A percentile compares a stretch with the other conserved stretches of the same genome.
Conservation (phyloP, 257 asterid genomes). For the Fraxinus pennsylvanica region DNA sequence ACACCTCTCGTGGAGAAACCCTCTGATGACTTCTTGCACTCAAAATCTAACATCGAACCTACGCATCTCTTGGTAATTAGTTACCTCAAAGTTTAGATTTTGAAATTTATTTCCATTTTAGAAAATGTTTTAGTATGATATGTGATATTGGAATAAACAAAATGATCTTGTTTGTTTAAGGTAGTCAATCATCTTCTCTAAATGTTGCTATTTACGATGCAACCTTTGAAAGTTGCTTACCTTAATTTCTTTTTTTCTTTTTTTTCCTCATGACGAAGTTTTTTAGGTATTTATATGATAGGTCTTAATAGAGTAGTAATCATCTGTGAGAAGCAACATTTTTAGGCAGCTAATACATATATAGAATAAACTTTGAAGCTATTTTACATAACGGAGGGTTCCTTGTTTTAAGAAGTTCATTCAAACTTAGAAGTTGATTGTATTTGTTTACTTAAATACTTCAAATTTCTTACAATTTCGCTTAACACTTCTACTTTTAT, state of each 20-base stretch:
- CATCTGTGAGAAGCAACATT: not conserved
- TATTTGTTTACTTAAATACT: not conserved
- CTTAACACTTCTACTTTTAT: not conserved
- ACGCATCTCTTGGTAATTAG: not conserved
- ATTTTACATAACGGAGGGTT: not conserved
- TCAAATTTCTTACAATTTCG: not conserved
- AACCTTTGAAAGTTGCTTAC: not conserved
- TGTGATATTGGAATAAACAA: not conserved
- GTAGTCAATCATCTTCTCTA: not conserved
- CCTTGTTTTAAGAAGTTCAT: not conserved
- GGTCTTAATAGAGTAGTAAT: not conserved
- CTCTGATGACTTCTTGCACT: not conserved
- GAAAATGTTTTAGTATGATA: too few species aligned
- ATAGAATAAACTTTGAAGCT: not conserved
- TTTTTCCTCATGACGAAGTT: too few species aligned
- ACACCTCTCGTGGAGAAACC: not conserved
- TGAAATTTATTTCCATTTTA: too few species aligned
- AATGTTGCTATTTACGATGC: not conserved
- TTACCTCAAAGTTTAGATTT: not conserved
- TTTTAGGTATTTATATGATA: not conserved
- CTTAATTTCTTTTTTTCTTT: too few species aligned
- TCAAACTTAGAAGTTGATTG: not conserved
- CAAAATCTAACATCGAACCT: not conserved
- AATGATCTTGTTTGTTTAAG: not conserved
- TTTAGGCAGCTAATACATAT: not conserved